A percentile compares a stretch with the other conserved stretches of the same genome.
Evolutionary conservation across 192 early-diverging fungal species (phyloP).

Genomic region (Coemansia sp.): DNA sequence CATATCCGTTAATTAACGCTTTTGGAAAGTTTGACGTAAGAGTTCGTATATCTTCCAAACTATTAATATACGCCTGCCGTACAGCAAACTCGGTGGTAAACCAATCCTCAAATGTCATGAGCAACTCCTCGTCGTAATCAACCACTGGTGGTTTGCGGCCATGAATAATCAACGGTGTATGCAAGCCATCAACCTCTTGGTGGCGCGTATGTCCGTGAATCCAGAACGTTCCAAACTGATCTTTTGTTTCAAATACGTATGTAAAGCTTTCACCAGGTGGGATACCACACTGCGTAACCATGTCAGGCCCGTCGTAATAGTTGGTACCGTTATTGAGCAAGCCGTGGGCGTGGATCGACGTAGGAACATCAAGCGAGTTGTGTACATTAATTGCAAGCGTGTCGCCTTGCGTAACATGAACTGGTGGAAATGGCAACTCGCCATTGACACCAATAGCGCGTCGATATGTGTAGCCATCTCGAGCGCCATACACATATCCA

Average conservation of each 20-base stretch:
- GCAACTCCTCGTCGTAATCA: slow-evolving; percentile 59
- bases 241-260: slow-evolving; percentile 59
- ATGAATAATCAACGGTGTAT: slow-evolving; percentile 67
- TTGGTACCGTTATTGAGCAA: no score
- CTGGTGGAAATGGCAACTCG: no score
- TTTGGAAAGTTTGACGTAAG: slow-evolving; percentile 23
- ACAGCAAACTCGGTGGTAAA: slow-evolving; percentile 39
- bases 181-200: slow-evolving; percentile 77
- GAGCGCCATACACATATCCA: slow-evolving; percentile 60
- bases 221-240: slow-evolving; percentile 74
- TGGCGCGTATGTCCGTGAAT: slow-evolving; percentile 64
- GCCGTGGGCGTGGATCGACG: no score
- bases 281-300: no score
- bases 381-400: slow-evolving; percentile 23
- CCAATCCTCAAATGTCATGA: slow-evolving; percentile 67
- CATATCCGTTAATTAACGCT: slow-evolving; percentile 40
- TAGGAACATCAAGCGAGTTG: slow-evolving; percentile 47
- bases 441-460: no score
- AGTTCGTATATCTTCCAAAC: slow-evolving; percentile 54
- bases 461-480: slow-evolving; percentile 56
- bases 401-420: not conserved
- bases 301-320: no score
- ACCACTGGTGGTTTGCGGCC: slow-evolving; percentile 45
- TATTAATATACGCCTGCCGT: slow-evolving; percentile 35
- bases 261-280: slow-evolving; percentile 53